A percentile compares a stretch with the other conserved stretches of the same genome.
phyloP scores from a whole-genome alignment of 148 eudicot genomes.

The Vaccinium darrowii region DNA sequence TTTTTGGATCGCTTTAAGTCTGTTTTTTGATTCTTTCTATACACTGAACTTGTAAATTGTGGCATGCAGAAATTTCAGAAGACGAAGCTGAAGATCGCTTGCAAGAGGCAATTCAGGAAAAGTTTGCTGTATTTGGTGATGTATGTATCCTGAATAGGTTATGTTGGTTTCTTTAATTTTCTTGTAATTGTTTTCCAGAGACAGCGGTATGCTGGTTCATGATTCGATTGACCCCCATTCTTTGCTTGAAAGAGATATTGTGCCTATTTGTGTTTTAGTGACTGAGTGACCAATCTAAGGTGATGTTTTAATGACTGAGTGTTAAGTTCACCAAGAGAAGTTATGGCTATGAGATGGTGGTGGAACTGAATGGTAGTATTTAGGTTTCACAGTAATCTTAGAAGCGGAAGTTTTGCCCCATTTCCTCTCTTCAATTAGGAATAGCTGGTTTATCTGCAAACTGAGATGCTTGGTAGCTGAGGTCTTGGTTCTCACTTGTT shows the following conservation, averaged over 20 bases:
- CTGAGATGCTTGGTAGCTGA: neutral
- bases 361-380: conserved; percentile 10
- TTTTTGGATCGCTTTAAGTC: neutral
- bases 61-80: conserved; percentile 82
- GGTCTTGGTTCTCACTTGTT: neutral
- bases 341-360: neutral
- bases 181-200: neutral
- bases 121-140: conserved; percentile 83
- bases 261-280: conserved; percentile 15
- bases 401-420: neutral
- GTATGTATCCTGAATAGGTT: conserved; percentile 40
- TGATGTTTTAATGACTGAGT: neutral
- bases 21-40: neutral
- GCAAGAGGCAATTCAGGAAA: conserved; percentile 96
- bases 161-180: neutral
- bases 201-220: neutral
- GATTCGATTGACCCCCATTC: neutral
- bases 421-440: neutral
- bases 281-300: neutral
- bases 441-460: conserved; percentile 2
- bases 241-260: conserved; percentile 10
- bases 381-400: neutral
- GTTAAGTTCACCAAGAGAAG: neutral
- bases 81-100: conserved; percentile 91
- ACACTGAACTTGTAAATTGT: conserved; percentile 8